Conservation (phyloP, 140 eudicot species). For the Erigeron philadelphicus region DNA sequence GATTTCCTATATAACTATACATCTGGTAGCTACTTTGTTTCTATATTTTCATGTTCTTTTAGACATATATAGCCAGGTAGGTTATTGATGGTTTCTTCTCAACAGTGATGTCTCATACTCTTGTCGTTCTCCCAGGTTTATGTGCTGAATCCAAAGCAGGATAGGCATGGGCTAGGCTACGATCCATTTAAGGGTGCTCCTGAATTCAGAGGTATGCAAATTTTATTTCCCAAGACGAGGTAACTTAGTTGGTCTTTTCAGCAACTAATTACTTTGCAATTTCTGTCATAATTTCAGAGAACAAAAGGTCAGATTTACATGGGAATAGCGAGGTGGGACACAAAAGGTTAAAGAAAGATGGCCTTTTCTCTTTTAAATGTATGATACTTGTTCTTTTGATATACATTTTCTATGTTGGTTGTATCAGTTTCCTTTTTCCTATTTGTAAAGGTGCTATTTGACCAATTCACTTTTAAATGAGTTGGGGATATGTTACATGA, state of each 20-base stretch:
- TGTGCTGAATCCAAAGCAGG: constrained; percentile 85
- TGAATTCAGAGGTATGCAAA: constrained; percentile 80
- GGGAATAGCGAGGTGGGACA: constrained; percentile 39
- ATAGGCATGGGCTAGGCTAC: constrained; percentile 89
- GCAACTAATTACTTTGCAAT: constrained; percentile 13
- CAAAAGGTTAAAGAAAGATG: constrained; percentile 40
- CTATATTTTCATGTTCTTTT: background rate
- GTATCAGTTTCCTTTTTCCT: constrained; percentile 6
- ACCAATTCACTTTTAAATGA: background rate
- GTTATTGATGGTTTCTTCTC: constrained; percentile 2
- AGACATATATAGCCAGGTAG: background rate
- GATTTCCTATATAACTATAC: background rate
- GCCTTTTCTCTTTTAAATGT: constrained; percentile 59
- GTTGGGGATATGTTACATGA: background rate
- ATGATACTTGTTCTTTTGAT: constrained; percentile 23
- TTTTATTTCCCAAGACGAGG: constrained; percentile 13
- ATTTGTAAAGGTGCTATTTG: background rate
- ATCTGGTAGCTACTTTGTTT: background rate
- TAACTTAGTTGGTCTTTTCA: constrained; percentile 4
- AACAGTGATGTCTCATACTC: constrained; percentile 2
- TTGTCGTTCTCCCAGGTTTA: constrained; percentile 46
- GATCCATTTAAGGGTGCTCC: constrained; percentile 97
- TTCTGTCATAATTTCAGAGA: constrained; percentile 47
- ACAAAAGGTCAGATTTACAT: constrained; percentile 54
- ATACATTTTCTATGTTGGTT: constrained; percentile 14